phyloP scores from a whole-genome alignment of 345 rosid genomes.

The Toxicodendron radicans region DNA sequence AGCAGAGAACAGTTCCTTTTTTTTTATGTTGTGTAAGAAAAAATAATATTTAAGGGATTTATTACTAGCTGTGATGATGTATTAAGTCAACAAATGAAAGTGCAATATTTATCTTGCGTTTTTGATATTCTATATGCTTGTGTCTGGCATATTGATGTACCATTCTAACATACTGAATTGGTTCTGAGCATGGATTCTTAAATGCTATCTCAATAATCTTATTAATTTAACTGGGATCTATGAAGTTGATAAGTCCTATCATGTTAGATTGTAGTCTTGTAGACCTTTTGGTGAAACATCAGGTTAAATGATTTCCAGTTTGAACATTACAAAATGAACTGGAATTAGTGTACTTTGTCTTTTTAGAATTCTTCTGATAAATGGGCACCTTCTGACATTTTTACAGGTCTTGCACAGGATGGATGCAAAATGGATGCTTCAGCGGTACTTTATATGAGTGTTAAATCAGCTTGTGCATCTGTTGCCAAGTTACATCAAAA shows the following conservation, averaged over 20 bases:
- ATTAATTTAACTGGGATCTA: neutral
- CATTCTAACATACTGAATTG: neutral
- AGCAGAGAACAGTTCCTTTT: neutral
- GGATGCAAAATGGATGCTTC: conserved; percentile 90
- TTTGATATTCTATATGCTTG: neutral
- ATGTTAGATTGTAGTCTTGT: no score
- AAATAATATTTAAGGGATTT: neutral
- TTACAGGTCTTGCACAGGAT: conserved; percentile 81
- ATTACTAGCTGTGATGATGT: neutral
- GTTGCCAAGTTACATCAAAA: conserved; percentile 67
- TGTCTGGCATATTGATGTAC: neutral
- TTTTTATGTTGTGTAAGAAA: neutral
- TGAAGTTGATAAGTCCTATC: neutral
- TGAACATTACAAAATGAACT: neutral
- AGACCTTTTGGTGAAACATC: conserved; percentile 1
- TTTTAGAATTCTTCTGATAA: conserved; percentile 10
- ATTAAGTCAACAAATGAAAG: neutral
- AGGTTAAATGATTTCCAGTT: neutral
- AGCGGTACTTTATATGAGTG: conserved; percentile 77
- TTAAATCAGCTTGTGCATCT: conserved; percentile 70
- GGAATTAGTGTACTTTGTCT: neutral
- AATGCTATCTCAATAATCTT: neutral
- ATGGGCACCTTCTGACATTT: conserved; percentile 9
- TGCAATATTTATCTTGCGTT: neutral
- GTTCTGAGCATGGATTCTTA: neutral